These are phyloP conservation scores for Kurtzmaniella cleridarum DNA, from an alignment of 805 yeast species.

Conservation along the genomic window DNA sequence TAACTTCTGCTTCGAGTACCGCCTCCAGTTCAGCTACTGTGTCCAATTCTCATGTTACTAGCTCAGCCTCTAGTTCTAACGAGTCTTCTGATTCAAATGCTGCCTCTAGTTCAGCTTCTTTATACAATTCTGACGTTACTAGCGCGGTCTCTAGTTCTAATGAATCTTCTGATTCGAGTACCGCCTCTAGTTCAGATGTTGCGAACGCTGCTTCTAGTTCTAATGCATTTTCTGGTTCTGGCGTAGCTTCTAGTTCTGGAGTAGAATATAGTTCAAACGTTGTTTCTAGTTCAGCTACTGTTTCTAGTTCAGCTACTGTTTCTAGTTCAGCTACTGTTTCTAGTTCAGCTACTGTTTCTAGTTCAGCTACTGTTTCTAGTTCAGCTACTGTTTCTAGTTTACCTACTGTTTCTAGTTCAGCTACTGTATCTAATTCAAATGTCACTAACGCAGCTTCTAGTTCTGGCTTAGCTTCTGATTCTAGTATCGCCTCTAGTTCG, in stretches of 20 bases:
- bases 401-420: neutral
- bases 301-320: no score
- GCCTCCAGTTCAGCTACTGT: no score
- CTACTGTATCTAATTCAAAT: neutral
- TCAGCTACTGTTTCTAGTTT: constrained; percentile 1
- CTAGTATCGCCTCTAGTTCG: no score
- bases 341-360: no score
- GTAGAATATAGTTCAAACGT: neutral
- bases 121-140: neutral
- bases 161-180: neutral
- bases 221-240: neutral
- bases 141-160: neutral
- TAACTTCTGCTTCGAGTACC: constrained; percentile 1
- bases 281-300: neutral
- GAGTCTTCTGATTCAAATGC: neutral
- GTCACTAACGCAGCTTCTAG: no score
- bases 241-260: neutral
- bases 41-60: neutral
- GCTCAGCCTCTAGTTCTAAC: no score
- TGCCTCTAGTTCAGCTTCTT: neutral
- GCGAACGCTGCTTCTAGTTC: neutral
- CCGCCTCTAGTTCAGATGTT: neutral
- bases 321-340: neutral
- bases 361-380: neutral
- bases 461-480: neutral